phyloP scores from a whole-genome alignment of 2,329 filamentous ascomycete genomes.

The Aspergillus jensenii region DNA sequence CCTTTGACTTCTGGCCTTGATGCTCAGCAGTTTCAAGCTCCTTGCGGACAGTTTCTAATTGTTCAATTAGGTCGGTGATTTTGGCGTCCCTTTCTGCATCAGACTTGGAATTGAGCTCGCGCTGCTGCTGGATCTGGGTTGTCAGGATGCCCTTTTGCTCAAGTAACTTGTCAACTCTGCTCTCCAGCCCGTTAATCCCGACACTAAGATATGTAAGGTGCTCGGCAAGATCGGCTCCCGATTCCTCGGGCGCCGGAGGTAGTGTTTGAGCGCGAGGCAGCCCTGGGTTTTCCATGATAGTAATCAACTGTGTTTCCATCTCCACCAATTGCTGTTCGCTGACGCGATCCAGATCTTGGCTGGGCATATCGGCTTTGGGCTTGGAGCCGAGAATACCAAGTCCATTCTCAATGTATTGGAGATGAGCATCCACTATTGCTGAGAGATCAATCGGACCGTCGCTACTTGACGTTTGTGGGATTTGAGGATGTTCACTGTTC shows the following conservation, averaged over 20 bases:
- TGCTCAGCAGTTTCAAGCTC: conserved; percentile 58
- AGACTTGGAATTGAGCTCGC: conserved; percentile 85
- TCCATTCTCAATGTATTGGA: conserved; percentile 70
- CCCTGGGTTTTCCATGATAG: conserved; percentile 53
- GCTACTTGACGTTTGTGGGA: conserved; percentile 34
- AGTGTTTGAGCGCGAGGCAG: conserved; percentile 47
- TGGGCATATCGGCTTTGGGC: conserved; percentile 6
- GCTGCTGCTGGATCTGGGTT: conserved; percentile 91
- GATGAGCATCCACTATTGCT: conserved; percentile 52
- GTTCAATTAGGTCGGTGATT: conserved; percentile 45
- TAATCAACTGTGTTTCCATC: conserved; percentile 65
- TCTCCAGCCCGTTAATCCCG: conserved; percentile 76
- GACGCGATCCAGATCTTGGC: conserved; percentile 32
- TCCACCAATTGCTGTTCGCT: conserved; percentile 58
- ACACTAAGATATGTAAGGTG: conserved; percentile 75
- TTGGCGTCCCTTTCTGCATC: conserved; percentile 59
- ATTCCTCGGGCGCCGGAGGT: conserved; percentile 58
- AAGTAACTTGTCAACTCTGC: conserved; percentile 72
- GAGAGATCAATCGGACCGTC: conserved; percentile 27
- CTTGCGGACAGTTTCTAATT: conserved; percentile 62
- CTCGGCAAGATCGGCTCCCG: conserved; percentile 60
- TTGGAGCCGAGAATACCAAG: conserved; percentile 62
- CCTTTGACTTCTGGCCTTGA: conserved; percentile 39
- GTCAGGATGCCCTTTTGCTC: conserved; percentile 89
- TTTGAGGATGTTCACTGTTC: conserved; percentile 35